phyloP scores from a whole-genome alignment of 257 asterid species.

The Solanum pimpinellifolium region DNA sequence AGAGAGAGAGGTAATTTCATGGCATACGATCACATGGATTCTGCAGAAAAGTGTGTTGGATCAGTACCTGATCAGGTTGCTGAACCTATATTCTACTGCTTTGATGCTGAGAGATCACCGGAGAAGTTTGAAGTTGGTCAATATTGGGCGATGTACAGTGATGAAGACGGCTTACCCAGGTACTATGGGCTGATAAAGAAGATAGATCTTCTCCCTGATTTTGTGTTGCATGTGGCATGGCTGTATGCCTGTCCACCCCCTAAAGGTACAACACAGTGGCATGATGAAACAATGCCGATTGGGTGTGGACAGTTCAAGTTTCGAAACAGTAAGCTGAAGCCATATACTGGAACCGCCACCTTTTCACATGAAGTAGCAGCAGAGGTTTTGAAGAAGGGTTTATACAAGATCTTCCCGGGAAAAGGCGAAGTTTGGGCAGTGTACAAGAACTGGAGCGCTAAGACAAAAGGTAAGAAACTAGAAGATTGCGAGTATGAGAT shows the following conservation, averaged over 20 bases:
- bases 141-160: conserved; percentile 33
- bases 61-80: conserved; percentile 6
- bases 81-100: conserved; percentile 17
- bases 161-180: conserved; percentile 28
- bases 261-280: not conserved
- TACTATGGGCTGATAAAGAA: conserved; percentile 20
- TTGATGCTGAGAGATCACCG: conserved; percentile 16
- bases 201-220: not conserved
- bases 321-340: not conserved
- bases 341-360: not conserved
- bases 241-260: not conserved
- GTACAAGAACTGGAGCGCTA: conserved; percentile 14
- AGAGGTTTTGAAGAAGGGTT: not conserved
- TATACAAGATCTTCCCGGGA: conserved; percentile 11
- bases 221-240: conserved; percentile 16
- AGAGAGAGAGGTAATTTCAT: not conserved
- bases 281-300: conserved; percentile 8
- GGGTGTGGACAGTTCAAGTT: conserved; percentile 17
- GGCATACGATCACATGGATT: not conserved
- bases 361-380: conserved; percentile 22
- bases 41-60: not conserved
- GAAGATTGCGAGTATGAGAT: conserved; percentile 10
- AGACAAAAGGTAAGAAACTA: conserved; percentile 1
- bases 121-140: conserved; percentile 22
- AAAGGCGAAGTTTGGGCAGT: conserved; percentile 29